Conservation (phyloP, 805 yeast genomes). For the Metschnikowia lochheadii region DNA sequence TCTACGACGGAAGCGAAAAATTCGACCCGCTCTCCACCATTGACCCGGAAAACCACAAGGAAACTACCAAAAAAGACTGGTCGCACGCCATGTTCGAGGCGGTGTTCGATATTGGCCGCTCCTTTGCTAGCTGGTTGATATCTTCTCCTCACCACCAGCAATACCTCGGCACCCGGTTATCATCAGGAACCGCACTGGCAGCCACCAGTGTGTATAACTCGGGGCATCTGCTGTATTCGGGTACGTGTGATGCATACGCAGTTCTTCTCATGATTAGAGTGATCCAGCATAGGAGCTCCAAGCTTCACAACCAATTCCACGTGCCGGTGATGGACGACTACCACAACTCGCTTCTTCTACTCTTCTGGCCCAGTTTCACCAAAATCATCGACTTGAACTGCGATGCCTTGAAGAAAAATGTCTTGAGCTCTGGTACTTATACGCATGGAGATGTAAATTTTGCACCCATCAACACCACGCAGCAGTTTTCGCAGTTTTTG, state of each 20-base stretch:
- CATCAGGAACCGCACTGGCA: slow-evolving; percentile 12
- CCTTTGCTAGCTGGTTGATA: slow-evolving; percentile 41
- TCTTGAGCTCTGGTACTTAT: slow-evolving; percentile 17
- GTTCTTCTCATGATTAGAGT: slow-evolving; percentile 70
- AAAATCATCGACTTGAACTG: slow-evolving; percentile 73
- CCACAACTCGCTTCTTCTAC: slow-evolving; percentile 57
- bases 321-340: slow-evolving; percentile 72
- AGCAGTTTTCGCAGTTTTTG: slow-evolving; percentile 70
- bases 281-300: slow-evolving; percentile 59
- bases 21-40: slow-evolving; percentile 22
- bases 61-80: slow-evolving; percentile 25
- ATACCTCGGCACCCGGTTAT: slow-evolving; percentile 11
- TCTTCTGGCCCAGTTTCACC: slow-evolving; percentile 86
- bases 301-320: slow-evolving; percentile 58
- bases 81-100: slow-evolving; percentile 33
- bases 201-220: slow-evolving; percentile 1
- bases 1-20: slow-evolving; percentile 44
- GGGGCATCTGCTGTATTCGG: slow-evolving; percentile 33
- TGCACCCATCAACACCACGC: slow-evolving; percentile 60
- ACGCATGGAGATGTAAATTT: slow-evolving; percentile 16
- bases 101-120: slow-evolving; percentile 41
- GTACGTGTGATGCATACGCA: slow-evolving; percentile 69
- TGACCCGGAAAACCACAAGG: slow-evolving; percentile 7
- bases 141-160: slow-evolving; percentile 34
- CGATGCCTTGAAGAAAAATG: slow-evolving; percentile 57